phyloP scores from a whole-genome alignment of 768 basidiomycete species.

The Tylopilus sp. region DNA sequence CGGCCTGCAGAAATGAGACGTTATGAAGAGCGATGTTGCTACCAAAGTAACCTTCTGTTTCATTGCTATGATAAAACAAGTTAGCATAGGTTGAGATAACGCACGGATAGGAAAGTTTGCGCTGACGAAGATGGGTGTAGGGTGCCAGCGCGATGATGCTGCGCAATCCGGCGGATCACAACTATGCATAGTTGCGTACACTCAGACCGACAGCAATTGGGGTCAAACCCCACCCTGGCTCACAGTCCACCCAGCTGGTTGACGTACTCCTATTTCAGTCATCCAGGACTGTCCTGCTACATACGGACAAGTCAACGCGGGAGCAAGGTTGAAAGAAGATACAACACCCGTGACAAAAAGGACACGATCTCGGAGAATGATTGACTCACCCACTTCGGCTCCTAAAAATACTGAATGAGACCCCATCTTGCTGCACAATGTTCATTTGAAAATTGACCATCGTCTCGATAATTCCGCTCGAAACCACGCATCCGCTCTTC shows the following conservation, averaged over 20 bases:
- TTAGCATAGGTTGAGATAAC: slow-evolving; percentile 7
- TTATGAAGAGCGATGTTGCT: slow-evolving; percentile 16
- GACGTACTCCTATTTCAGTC: too few relatives aligned
- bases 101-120: background rate
- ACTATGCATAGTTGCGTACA: too few relatives aligned
- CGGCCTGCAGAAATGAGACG: slow-evolving; percentile 26
- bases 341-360: too few relatives aligned
- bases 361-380: background rate
- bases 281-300: too few relatives aligned
- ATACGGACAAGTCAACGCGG: background rate
- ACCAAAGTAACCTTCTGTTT: slow-evolving; percentile 24
- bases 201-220: too few relatives aligned
- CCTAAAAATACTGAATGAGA: slow-evolving; percentile 83
- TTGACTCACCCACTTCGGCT: slow-evolving; percentile 54
- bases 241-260: too few relatives aligned
- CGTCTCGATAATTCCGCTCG: slow-evolving; percentile 61
- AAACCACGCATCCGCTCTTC: slow-evolving; percentile 55
- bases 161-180: too few relatives aligned
- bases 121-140: too few relatives aligned
- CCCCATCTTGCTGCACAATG: slow-evolving; percentile 79
- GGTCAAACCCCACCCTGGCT: too few relatives aligned
- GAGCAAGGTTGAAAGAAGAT: background rate
- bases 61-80: slow-evolving; percentile 6
- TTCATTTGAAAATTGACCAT: slow-evolving; percentile 70
- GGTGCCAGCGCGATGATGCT: too few relatives aligned